Base-by-base conservation (phyloP, 805 yeast species). In the Lipomyces sp. region DNA sequence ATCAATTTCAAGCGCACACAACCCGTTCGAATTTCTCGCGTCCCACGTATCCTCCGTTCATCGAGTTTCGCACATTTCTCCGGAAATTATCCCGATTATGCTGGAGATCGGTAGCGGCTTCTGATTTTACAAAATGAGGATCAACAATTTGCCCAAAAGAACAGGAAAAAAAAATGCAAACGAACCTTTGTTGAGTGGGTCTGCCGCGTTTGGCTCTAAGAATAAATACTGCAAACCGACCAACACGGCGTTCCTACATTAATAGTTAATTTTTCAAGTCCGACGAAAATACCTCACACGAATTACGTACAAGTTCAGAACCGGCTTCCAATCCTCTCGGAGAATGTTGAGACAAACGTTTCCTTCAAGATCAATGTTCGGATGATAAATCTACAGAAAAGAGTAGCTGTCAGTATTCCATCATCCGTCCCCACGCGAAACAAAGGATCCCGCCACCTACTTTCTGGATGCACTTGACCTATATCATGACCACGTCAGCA, bases 271-370 rank as follows among this genome's bases (percentile, higher is more conserved):
- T 24, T 24, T 24, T 18, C 29, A 8, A 29, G 8, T 6, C 48
- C 15, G 8, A 42, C 7, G 18, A 18, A 42, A n/a, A 42, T n/a
- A 42, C 24, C 24, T 42, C 48, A 6, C 6, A 15, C 24, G 24
- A 13, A 42, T 6, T 32, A 64, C 76, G 42, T 64, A 72, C 74
- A 94, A 79, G 65, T 89, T 90, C 71, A 94, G 81, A 0, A 92
- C 97, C 0, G 99, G 98, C 35, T 92, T 87, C 99, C 99, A 94
- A 76, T 94, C 98, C 76, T 93, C 97, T 72, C 98, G 81, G 66
- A 94, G 81, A 45, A 94, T 93, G 75, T 94, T 94, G 67, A 94
- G 82, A 75, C 99, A 94, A 4, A 94, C 90, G 75, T 92, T 94
- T 0, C 98, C 98, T 55, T 90, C 89, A 29, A 86, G 75, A 76